phyloP scores from a whole-genome alignment of 768 basidiomycete genomes.

The Kwoniella europaea region DNA sequence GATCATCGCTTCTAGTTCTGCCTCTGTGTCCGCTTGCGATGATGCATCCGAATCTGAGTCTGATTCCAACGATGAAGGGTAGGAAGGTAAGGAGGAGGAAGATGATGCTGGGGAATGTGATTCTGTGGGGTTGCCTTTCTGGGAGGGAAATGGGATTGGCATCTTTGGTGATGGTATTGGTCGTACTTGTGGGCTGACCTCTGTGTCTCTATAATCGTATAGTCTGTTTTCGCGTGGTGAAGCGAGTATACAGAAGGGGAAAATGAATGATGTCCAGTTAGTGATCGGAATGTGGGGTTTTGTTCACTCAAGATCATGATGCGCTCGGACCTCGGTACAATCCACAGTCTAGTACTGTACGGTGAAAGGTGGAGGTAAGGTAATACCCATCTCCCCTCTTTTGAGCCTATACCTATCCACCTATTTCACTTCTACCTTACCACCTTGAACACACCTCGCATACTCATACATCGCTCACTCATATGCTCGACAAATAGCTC shows the following conservation, averaged over 20 bases:
- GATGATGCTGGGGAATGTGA: slow-evolving; percentile 26
- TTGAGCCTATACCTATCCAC: background rate
- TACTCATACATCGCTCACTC: background rate
- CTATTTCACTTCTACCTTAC: background rate
- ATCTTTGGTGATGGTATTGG: background rate
- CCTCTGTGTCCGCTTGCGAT: slow-evolving; percentile 63
- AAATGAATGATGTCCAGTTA: no score
- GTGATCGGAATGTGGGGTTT: no score
- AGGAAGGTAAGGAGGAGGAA: slow-evolving; percentile 61
- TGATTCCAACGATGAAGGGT: slow-evolving; percentile 61
- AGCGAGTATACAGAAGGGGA: no score
- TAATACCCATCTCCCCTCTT: background rate
- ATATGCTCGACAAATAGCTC: background rate
- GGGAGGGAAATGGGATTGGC: slow-evolving; percentile 37
- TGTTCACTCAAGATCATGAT: background rate
- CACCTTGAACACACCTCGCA: background rate
- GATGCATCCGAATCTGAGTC: slow-evolving; percentile 39
- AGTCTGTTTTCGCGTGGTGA: no score
- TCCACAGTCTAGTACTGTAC: no score
- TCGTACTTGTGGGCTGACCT: no score
- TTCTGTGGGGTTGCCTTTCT: background rate
- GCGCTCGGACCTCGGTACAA: background rate
- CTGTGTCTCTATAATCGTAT: no score
- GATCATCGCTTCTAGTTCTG: slow-evolving; percentile 61
- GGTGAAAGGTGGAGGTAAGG: background rate